Evolutionary conservation across 192 early-diverging fungal genomes (phyloP).

Genomic region (Coemansia sp.): DNA sequence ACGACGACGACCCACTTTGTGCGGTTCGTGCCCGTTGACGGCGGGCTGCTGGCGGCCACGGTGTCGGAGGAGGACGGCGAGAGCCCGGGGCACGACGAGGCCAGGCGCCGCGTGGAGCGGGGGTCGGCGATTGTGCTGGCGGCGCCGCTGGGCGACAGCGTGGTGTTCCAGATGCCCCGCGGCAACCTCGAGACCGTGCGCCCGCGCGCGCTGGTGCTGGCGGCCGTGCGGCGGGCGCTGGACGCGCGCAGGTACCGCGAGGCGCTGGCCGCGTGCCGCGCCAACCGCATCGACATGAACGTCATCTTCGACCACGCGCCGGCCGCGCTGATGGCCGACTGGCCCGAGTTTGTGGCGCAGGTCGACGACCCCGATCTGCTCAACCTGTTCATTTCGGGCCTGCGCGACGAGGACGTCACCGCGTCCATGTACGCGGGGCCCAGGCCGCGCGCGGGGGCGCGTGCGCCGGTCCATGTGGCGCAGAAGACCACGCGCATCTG

Average conservation of each 20-base stretch:
- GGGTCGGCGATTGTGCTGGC: conserved; percentile 85
- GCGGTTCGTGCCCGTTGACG: conserved; percentile 65
- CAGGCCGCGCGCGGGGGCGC: background rate
- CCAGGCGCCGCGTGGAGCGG: conserved; percentile 79
- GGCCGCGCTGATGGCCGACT: conserved; percentile 64
- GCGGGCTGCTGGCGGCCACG: conserved; percentile 8
- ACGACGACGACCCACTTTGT: conserved; percentile 81
- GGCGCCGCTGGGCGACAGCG: conserved; percentile 61
- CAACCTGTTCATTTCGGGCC: conserved; percentile 83
- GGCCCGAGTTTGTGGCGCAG: conserved; percentile 71
- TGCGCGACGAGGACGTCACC: conserved; percentile 83
- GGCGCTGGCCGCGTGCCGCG: conserved; percentile 81
- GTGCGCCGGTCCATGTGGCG: background rate
- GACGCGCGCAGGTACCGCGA: conserved; percentile 66
- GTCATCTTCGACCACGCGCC: conserved; percentile 80
- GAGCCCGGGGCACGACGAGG: conserved; percentile 24
- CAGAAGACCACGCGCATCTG: conserved; percentile 78
- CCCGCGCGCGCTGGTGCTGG: conserved; percentile 85
- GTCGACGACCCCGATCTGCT: conserved; percentile 80
- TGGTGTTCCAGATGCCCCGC: conserved; percentile 83
- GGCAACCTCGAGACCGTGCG: conserved; percentile 94
- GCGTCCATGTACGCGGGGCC: conserved; percentile 71
- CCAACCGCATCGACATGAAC: conserved; percentile 93
- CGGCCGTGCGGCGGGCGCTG: conserved; percentile 63
- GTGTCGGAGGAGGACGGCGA: conserved; percentile 10